Base-by-base conservation (phyloP, 2,329 filamentous ascomycete genomes). In the Elsinoe australis region DNA sequence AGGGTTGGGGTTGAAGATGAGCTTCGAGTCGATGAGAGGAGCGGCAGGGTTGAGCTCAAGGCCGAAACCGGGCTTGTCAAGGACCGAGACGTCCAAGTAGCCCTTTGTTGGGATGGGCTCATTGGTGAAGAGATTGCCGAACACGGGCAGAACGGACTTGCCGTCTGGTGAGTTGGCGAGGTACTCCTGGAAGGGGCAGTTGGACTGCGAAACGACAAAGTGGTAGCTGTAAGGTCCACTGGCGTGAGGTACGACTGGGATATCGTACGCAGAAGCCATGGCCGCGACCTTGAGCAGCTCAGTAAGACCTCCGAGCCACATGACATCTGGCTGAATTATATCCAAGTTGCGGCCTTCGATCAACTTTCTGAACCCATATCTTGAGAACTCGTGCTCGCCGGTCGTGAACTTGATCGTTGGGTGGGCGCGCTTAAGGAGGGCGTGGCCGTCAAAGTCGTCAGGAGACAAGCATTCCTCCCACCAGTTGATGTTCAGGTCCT, bases 201-300 rank as follows among this genome's bases (percentile, higher is more conserved):
- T 94, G 54, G 86, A 80, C 67, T 95, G 89, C 35, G 87, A 94
- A 52, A 95, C 83, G 55, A 95, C 89, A 62, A 94, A 95, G 68
- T 95, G 89, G 69, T 95, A 95, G 60, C 86, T 92, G 71, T 95
- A 95, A 2, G 89, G 86, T 1, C 89, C 89, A 53, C 85, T 92
- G 35, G 89, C 89, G 63, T 95, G 89, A n/a, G 89, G 89, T 10
- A 95, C 87, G 12, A 95, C 88, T 9, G 89, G 89, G 52, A 95
- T 85, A 61, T 95, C 89, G 67, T 95, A 95, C 17, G 89, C 89
- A 3, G 88, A 80, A 3, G 89, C 89, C 79, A 94, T 83, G 47
- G 88, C 84, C 12, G 87, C 78, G 46, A 95, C 83, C 68, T 87
- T 92, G 55, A 95, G 80, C 50, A 95, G 75, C 68, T 95, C 89